Evolutionary conservation across 371 early-diverging fungal species (phyloP), one percentile per base, ranked within the genome.

Genomic region (Mortierella sp.): DNA sequence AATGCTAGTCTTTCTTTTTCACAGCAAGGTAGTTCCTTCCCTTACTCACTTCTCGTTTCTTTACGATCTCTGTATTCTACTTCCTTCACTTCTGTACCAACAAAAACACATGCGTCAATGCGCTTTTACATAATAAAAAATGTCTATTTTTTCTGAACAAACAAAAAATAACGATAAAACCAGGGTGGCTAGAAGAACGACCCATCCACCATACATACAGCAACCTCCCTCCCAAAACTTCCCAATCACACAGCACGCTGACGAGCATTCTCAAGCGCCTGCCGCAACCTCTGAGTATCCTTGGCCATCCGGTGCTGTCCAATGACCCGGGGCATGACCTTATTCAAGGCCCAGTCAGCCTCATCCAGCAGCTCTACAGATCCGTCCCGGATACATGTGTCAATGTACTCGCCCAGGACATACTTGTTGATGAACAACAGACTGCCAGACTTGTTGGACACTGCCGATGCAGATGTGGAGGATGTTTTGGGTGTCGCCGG

Each of bases 351-450:
- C 86, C 81, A 81, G 13, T 79, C 72, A 1, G 86, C 86, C 51
- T 86, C 86, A 31, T 72, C 72, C 43, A 86, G 31, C 79, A 79
- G 69, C 67, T 81, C 82, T 4, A 74, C 69, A 4, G 86, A 76
- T n/a, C 86, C 86, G 19, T 79, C 86, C 50, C 75, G 75, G 71
- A 82, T 78, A 34, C 86, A 86, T 3, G 76, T 74, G 48, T 81
- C 82, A 51, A 86, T 86, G 51, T 86, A 86, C 71, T 86, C 86
- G 59, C 86, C 86, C 43, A 86, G 50, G 57, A 79, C 79, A 43
- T 81, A 86, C 77, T 86, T 86, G 79, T 86, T 86, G 31, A 86
- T 73, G 55, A 72, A 81, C 34, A 76, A 6, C 48, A 81, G 71
- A 3, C 75, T 77, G 19, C 75, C 37, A 9, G 67, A 19, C n/a